These are phyloP conservation scores for Aspergillus fructus DNA, from an alignment of 2,329 filamentous ascomycete genomes.

Conservation along the genomic window DNA sequence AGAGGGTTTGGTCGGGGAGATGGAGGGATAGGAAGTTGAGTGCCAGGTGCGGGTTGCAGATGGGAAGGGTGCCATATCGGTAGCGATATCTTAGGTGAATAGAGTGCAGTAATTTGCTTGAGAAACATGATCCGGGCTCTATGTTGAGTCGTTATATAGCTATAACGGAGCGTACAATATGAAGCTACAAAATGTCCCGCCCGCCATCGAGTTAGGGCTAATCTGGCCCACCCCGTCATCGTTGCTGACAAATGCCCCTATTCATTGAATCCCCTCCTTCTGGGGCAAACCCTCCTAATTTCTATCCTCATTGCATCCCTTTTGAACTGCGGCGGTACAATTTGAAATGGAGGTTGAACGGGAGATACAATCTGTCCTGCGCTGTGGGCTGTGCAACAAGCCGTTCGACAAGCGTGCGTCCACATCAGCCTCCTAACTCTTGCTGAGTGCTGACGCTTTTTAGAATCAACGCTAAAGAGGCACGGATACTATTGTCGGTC, in stretches of 20 bases:
- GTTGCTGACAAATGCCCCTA: neutral
- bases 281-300: too few relatives aligned
- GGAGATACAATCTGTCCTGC: neutral
- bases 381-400: slow-evolving; percentile 2
- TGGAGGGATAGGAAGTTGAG: slow-evolving; percentile 18
- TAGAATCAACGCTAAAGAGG: slow-evolving; percentile 45
- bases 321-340: neutral
- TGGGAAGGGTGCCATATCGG: neutral
- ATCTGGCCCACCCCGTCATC: neutral
- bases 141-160: neutral
- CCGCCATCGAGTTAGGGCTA: neutral
- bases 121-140: neutral
- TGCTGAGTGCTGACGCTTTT: neutral
- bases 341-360: neutral
- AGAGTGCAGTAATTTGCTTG: too few relatives aligned
- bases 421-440: too few relatives aligned
- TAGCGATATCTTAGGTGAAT: neutral
- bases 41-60: slow-evolving; percentile 5
- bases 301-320: neutral
- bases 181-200: slow-evolving; percentile 4
- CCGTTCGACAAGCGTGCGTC: slow-evolving; percentile 3
- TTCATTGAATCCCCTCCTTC: neutral
- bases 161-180: neutral
- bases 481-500: slow-evolving; percentile 49
- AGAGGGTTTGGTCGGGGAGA: slow-evolving; percentile 42